A percentile compares a stretch with the other conserved stretches of the same genome.
Evolutionary conservation across 352 stramenopile genomes (phyloP).

Genomic region (Globisporangium spinosum): DNA sequence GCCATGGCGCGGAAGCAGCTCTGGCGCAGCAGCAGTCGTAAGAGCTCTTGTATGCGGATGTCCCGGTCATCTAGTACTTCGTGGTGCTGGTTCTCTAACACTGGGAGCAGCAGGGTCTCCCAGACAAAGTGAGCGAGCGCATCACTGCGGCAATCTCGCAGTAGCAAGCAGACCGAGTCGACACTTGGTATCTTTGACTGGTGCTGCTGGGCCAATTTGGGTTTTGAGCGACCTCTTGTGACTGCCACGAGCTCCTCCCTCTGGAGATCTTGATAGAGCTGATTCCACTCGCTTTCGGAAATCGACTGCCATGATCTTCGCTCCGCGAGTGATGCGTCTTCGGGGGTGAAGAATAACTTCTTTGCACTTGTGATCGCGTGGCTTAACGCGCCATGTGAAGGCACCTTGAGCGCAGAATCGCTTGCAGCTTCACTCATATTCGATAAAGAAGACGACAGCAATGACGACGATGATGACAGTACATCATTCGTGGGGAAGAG

Average conservation of each 20-base stretch:
- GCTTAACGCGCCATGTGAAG: background rate
- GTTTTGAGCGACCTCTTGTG: background rate
- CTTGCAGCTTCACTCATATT: background rate
- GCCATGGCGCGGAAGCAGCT: constrained; percentile 29
- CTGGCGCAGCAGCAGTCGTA: constrained; percentile 28
- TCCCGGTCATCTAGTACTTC: background rate
- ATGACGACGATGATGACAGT: background rate
- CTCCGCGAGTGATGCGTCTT: constrained; percentile 22
- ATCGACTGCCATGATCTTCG: constrained; percentile 31
- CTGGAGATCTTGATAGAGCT: constrained; percentile 26
- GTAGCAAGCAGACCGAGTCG: constrained; percentile 27
- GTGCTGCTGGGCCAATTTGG: background rate
- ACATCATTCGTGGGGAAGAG: background rate
- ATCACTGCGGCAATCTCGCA: constrained; percentile 42
- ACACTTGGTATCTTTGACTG: constrained; percentile 14
- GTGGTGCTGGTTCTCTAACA: constrained; percentile 19
- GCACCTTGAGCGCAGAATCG: background rate
- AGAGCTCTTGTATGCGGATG: constrained; percentile 18
- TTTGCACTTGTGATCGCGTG: constrained; percentile 20
- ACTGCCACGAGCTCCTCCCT: background rate
- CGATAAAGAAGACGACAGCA: background rate
- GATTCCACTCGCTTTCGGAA: constrained; percentile 40
- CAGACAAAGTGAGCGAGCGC: constrained; percentile 47
- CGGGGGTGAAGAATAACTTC: constrained; percentile 27
- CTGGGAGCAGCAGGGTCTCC: constrained; percentile 36